phyloP scores from a whole-genome alignment of 2,329 filamentous ascomycete genomes.

The Lasiodiplodia theobromae region DNA sequence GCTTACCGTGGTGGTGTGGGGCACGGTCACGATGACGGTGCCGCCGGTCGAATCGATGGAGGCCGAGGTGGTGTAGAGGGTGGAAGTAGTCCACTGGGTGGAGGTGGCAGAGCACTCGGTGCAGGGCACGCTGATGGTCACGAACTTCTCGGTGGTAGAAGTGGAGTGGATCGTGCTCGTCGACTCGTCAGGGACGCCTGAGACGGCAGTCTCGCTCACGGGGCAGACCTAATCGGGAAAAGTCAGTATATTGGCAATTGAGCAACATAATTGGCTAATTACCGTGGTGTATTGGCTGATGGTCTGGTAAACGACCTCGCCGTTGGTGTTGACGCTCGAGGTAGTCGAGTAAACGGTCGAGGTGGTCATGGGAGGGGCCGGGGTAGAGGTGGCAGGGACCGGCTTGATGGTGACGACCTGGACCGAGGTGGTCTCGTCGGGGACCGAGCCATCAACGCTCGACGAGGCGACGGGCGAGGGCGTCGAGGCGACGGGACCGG shows the following conservation, averaged over 20 bases:
- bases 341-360: constrained; percentile 20
- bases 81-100: constrained; percentile 28
- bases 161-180: constrained; percentile 19
- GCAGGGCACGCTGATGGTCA: constrained; percentile 6
- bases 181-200: constrained; percentile 4
- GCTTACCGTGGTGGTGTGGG: constrained; percentile 26
- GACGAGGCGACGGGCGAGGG: constrained; percentile 3
- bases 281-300: constrained; percentile 8
- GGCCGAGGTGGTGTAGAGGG: constrained; percentile 25
- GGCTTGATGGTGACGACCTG: constrained; percentile 19
- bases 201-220: constrained; percentile 5
- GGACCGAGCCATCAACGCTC: not conserved
- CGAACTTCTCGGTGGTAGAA: constrained; percentile 12
- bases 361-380: constrained; percentile 11
- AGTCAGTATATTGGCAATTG: not conserved
- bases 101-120: constrained; percentile 1
- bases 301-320: constrained; percentile 2
- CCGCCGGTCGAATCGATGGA: constrained; percentile 19
- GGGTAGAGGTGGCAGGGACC: constrained; percentile 6
- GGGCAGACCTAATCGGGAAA: constrained; percentile 14
- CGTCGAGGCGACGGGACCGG: constrained; percentile 21
- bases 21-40: constrained; percentile 16
- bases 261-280: not conserved
- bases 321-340: constrained; percentile 10
- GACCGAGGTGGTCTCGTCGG: constrained; percentile 14